phyloP scores from a whole-genome alignment of 2,329 filamentous ascomycete genomes.

The Aciculosporium take region DNA sequence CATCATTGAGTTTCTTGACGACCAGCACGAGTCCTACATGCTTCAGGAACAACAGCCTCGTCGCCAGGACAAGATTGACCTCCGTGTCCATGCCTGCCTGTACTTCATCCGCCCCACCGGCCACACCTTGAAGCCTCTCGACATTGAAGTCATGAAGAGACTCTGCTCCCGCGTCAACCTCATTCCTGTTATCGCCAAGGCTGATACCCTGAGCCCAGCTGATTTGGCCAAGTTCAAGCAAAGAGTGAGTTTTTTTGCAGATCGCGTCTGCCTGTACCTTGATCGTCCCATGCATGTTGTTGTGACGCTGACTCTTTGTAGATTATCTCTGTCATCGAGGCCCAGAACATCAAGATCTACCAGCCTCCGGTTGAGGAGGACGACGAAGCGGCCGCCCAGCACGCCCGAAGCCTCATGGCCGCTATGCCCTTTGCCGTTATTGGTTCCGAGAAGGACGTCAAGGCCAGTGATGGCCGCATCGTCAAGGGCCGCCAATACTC shows the following conservation, averaged over 20 bases:
- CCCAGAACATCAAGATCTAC: slow-evolving; percentile 99
- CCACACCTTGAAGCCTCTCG: slow-evolving; percentile 94
- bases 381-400: slow-evolving; percentile 87
- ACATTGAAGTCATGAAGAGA: slow-evolving; percentile 99
- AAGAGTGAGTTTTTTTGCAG: slow-evolving; percentile 50
- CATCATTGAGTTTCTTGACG: slow-evolving; percentile 98
- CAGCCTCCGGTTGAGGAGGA: slow-evolving; percentile 96
- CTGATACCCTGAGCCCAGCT: slow-evolving; percentile 85
- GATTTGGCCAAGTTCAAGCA: slow-evolving; percentile 92
- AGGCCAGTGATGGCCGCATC: slow-evolving; percentile 87
- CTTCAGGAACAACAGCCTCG: slow-evolving; percentile 98
- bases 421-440: slow-evolving; percentile 99
- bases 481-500: slow-evolving; percentile 98
- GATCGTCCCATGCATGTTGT: not conserved
- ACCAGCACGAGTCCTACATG: slow-evolving; percentile 99
- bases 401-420: slow-evolving; percentile 85
- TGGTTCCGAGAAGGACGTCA: slow-evolving; percentile 97
- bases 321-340: slow-evolving; percentile 92
- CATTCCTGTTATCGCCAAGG: slow-evolving; percentile 97
- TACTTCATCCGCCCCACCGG: slow-evolving; percentile 99
- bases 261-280: not conserved
- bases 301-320: slow-evolving; percentile 24
- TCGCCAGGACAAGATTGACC: slow-evolving; percentile 96
- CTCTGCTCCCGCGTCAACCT: slow-evolving; percentile 95
- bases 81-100: slow-evolving; percentile 93